Percentiles rank a stretch among this genome's conserved stretches.
These are phyloP conservation scores for Kwoniella heveanensis DNA, from an alignment of 768 basidiomycete genomes.

Conservation along the genomic window DNA sequence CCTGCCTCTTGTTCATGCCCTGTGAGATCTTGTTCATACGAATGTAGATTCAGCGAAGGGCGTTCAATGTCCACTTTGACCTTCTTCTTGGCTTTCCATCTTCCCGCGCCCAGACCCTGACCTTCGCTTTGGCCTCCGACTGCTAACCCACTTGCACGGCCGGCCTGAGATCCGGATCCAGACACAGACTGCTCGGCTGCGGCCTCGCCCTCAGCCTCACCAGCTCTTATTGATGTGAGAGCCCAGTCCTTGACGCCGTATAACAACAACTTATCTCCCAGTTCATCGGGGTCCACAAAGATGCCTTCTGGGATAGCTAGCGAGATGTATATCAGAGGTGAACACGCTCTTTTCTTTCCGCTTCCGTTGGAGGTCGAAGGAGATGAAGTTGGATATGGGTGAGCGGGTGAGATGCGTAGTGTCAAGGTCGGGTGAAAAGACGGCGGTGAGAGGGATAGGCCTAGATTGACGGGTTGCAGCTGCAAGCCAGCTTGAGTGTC, in stretches of 20 bases:
- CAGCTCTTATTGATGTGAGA: neutral
- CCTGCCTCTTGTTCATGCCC: too few relatives aligned
- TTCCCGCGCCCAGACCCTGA: too few relatives aligned
- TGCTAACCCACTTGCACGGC: neutral
- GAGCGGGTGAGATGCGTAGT: neutral
- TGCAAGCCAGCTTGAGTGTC: neutral
- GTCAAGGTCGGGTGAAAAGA: constrained; percentile 21
- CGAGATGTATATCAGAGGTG: neutral
- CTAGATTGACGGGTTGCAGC: neutral
- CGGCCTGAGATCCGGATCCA: neutral
- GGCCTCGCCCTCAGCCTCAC: too few relatives aligned
- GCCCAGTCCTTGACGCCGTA: neutral
- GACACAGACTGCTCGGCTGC: too few relatives aligned
- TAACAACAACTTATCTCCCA: constrained; percentile 9
- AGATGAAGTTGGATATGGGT: constrained; percentile 8
- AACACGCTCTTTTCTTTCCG: neutral
- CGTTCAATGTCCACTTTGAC: constrained; percentile 19
- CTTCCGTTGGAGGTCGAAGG: neutral
- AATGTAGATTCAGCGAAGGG: neutral
- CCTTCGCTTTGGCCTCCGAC: neutral
- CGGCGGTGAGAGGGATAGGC: neutral
- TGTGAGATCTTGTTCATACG: neutral
- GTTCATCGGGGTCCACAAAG: constrained; percentile 38
- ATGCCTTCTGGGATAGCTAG: constrained; percentile 31
- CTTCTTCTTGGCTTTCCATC: constrained; percentile 7